Evolutionary conservation across 169 alveolate species (phyloP), one percentile per base, ranked within the genome.

Genomic region (Prorocentrum cordatum): DNA sequence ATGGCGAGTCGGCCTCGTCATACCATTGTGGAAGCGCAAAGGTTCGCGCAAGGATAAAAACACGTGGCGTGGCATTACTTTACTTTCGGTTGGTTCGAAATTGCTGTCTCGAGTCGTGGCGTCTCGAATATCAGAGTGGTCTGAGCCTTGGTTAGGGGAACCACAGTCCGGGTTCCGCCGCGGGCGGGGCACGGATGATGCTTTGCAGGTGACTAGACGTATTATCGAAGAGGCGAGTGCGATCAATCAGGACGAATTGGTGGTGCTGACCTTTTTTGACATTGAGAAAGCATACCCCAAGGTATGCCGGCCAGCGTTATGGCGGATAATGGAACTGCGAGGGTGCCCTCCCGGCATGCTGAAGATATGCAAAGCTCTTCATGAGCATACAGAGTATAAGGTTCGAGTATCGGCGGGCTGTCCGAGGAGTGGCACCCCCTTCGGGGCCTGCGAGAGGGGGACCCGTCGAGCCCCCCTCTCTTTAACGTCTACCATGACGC

Each of bases 281-380:
- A 31, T 67, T n/a, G 79, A 67, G 24, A 67, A 67, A 26, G 79
- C 79, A 3, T 67, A 67, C n/a, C 79, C 79, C 16, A 67, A 35
- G 36, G 79, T 67, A 12, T 20, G 38, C 18, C 4, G 79, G 12
- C 61, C 35, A 0, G 79, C 27, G 22, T 27, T 67, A 9, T 67
- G 79, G 79, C 22, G 36, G n/a, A 35, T 38, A 1, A 20, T 67
- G 31, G 22, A 36, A 16, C 20, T 36, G 31, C 35, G 38, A 14
- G 79, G 79, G n/a, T 36, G 61, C 27, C 79, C 79, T 1, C 18
- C 33, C 9, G 1, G 16, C 3, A 36, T 67, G 26, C n/a, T 67
- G n/a, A 35, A n/a, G 5, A 59, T 67, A 16, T 26, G 35, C 1
- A 31, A 26, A 3, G 79, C 61, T 7, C n/a, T 67, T 2, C 77